Base-by-base conservation (phyloP, 768 basidiomycete genomes). In the Lactarius vividus region DNA sequence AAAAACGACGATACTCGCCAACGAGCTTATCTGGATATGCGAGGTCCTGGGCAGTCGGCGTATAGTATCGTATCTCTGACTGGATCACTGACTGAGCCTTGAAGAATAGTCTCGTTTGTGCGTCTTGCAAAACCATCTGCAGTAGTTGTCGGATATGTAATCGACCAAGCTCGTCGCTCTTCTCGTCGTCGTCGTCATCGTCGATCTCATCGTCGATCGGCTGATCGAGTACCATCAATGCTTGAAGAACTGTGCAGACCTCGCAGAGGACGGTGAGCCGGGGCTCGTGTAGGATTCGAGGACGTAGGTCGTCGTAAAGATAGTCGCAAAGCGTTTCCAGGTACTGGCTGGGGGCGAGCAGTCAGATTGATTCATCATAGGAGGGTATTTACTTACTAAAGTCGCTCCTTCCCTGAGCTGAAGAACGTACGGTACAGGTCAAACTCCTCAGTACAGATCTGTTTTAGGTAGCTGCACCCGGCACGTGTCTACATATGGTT, bases 241-340 rank as follows among this genome's bases (percentile, higher is more conserved):
- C 96, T 74, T 96, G 92, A 3, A 99, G 81, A 23, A 99, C 93
- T 0, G 94, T 98, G 80, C 96, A 99, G 29, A 98, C 93, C 74
- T 96, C 92, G 74, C 95, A 96, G 1, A 99, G 85, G 0, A 87
- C 88, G 1, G 89, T 88, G 55, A 99, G 84, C 5, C 90, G 86
- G 0, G 89, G 88, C 73, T 98, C 96, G 71, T 98, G 96, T 2
- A 98, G 83, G 68, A 99, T 98, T 5, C 96, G 88, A 6, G 96
- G 97, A 1, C 96, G 90, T 1, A 99, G 85, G 69, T 96, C 94
- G 74, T 98, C 97, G 74, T 96, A 97, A 39, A 99, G 85, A 71
- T 94, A 85, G 76, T 98, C 96, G 70, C 95, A 98, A 0, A 98
- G 82, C 3, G 83, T 88, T 78, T 97, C 95, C 28, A 99, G 83